A percentile compares a stretch with the other conserved stretches of the same genome.
phyloP scores from a whole-genome alignment of 2,329 filamentous ascomycete genomes.

The Fusarium albidum region DNA sequence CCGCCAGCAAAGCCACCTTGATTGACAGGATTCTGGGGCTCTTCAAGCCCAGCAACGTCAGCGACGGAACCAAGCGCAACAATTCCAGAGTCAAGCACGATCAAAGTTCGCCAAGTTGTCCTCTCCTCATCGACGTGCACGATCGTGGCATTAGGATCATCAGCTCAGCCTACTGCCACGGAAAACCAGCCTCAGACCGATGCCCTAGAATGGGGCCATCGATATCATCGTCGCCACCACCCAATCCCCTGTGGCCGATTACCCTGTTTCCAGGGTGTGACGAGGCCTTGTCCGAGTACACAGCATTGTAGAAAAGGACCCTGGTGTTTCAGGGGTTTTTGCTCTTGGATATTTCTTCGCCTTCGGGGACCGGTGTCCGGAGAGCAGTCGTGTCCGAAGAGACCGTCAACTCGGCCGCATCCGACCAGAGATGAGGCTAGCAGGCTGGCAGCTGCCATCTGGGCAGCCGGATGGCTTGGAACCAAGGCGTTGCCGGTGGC shows the following conservation, averaged over 20 bases:
- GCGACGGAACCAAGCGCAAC: too few relatives aligned
- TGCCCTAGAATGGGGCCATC: slow-evolving; percentile 23
- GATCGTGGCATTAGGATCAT: too few relatives aligned
- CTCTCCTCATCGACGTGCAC: too few relatives aligned
- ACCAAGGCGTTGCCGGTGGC: slow-evolving; percentile 24
- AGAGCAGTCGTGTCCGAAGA: background rate
- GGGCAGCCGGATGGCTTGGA: slow-evolving; percentile 15
- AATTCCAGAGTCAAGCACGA: too few relatives aligned
- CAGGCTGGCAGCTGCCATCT: slow-evolving; percentile 22
- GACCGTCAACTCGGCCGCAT: slow-evolving; percentile 9
- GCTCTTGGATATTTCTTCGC: slow-evolving; percentile 8
- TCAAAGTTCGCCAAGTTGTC: too few relatives aligned
- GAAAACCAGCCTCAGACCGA: background rate
- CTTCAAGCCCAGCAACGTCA: too few relatives aligned
- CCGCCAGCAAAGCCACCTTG: too few relatives aligned
- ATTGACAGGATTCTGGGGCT: too few relatives aligned
- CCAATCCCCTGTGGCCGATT: slow-evolving; percentile 15
- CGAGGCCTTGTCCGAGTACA: background rate
- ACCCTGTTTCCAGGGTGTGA: slow-evolving; percentile 26
- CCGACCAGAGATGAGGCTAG: background rate
- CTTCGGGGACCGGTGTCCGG: slow-evolving; percentile 28
- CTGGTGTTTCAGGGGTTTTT: slow-evolving; percentile 31
- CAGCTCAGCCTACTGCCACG: background rate
- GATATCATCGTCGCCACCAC: slow-evolving; percentile 30
- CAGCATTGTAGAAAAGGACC: slow-evolving; percentile 4